Conservation (phyloP, 306 rosid species). For the Biancaea sappan region DNA sequence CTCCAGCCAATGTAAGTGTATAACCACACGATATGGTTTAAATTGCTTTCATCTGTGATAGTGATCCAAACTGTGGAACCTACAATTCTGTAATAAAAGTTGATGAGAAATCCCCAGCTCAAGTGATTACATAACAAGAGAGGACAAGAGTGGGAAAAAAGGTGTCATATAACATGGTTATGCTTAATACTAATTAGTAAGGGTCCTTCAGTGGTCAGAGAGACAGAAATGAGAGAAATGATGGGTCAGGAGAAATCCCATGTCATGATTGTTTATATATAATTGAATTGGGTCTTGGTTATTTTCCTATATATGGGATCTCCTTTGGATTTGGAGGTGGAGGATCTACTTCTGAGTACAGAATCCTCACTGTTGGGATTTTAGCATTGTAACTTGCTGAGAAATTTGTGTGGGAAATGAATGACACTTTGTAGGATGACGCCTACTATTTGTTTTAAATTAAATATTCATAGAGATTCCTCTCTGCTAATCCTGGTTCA, state of each 20-base stretch:
- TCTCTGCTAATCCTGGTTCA: background rate
- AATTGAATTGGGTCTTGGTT: background rate
- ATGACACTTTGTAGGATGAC: background rate
- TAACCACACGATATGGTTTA: background rate
- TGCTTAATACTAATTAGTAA: background rate
- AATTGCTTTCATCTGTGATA: slow-evolving; percentile 4
- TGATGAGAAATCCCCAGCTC: slow-evolving; percentile 1
- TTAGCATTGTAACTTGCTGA: background rate
- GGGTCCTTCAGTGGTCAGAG: background rate
- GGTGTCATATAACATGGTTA: background rate
- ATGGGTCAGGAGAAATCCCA: background rate
- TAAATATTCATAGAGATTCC: background rate
- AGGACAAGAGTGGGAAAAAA: background rate
- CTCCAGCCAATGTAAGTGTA: slow-evolving; percentile 48
- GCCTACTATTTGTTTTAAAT: background rate
- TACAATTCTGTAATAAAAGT: background rate
- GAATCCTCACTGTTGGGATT: background rate
- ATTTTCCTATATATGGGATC: background rate
- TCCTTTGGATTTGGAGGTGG: background rate
- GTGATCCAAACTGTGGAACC: background rate
- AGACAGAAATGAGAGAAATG: background rate
- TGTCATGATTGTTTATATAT: background rate
- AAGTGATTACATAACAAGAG: slow-evolving; percentile 17
- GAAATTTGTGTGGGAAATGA: background rate
- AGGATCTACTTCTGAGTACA: background rate